Base-by-base conservation (phyloP, 768 basidiomycete genomes). In the Trametes cubensis region DNA sequence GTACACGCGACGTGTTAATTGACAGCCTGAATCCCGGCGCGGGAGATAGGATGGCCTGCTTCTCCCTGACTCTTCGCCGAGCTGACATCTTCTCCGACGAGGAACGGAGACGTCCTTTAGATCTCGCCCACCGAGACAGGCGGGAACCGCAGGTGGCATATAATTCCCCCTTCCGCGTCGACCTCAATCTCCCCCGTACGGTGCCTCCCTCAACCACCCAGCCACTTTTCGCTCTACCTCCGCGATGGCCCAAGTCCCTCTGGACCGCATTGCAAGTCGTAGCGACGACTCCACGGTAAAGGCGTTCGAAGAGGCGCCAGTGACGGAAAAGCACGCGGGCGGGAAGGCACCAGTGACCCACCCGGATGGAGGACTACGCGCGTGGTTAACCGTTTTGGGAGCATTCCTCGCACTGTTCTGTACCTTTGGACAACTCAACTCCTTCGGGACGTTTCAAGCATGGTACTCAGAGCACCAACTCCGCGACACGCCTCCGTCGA, bases 381-480 rank as follows among this genome's bases (percentile, higher is more conserved):
- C 70, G 1, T 79, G 80, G 74, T 67, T 89, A n/a, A 79, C 83
- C 2, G 83, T 90, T 42, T 67, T 84, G 39, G 89, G 89, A 0
- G 85, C 86, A 0, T 88, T 86, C 70, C 70, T 88, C 28, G 83
- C 84, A 6, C 75, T 90, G 14, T 84, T 88, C 74, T 86, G 82
- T 68, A 84, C 86, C 2, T 89, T 90, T 70, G 89, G 89, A 10
- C 86, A 85, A 64, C 81, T 89, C 76, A 86, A 79, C 51, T 81
- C 88, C 51, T 90, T 89, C 65, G 89, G 89, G 14, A 87, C 86
- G 47, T 90, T 84, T 69, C 86, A 89, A 70, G 73, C 84, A 14
- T 89, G 84, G 83, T 90, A 90, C 64, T 76, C 80, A 11, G 73
- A 71, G 7, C 83, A 90, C 69, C 84, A 89, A 69, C 78, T 90